phyloP scores from a whole-genome alignment of 2,329 filamentous ascomycete species.

The Chrysoporthe cubensis region DNA sequence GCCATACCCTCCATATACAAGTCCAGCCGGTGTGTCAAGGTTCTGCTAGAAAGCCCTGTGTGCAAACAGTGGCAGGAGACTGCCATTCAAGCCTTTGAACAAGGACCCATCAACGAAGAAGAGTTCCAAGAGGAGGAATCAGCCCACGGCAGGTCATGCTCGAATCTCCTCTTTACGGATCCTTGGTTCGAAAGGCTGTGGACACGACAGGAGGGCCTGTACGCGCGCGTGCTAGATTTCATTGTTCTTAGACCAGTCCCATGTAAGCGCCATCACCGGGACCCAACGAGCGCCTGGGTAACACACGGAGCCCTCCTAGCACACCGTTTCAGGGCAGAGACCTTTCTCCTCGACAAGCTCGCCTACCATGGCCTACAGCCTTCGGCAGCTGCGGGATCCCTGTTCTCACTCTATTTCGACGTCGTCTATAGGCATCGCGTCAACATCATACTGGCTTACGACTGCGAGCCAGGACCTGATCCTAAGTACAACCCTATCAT shows the following conservation, averaged over 20 bases:
- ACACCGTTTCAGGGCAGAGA: background rate
- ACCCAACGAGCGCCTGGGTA: background rate
- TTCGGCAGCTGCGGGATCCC: background rate
- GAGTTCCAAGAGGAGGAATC: background rate
- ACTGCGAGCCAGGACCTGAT: background rate
- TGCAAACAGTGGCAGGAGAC: background rate
- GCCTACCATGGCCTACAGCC: background rate
- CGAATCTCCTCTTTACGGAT: background rate
- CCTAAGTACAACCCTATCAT: background rate
- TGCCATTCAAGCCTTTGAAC: background rate
- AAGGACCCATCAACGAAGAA: background rate
- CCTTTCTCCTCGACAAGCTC: background rate
- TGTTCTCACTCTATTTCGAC: background rate
- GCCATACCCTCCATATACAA: background rate
- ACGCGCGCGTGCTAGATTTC: background rate
- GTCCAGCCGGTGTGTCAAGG: background rate
- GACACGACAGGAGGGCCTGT: background rate
- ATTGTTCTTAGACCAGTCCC: background rate
- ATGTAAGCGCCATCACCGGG: background rate
- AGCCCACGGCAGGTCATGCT: background rate
- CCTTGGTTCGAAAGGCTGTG: background rate
- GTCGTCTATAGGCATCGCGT: background rate
- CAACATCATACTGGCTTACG: background rate
- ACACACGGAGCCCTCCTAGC: background rate
- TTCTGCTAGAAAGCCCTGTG: background rate